A percentile compares a stretch with the other conserved stretches of the same genome.
Conservation (phyloP, 768 basidiomycete species). For the Boletus sp. region DNA sequence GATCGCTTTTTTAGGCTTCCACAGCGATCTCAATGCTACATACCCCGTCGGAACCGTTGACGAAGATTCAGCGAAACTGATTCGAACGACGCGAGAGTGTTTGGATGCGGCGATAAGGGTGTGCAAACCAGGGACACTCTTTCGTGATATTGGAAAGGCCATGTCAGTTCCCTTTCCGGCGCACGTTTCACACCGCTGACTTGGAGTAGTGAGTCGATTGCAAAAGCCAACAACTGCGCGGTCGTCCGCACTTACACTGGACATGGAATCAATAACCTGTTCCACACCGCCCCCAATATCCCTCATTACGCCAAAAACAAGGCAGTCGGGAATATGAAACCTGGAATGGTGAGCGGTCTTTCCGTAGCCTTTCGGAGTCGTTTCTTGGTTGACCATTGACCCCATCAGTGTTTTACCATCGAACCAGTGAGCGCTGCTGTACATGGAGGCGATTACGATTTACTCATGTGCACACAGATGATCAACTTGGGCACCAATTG, state of each 20-base stretch:
- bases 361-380: not conserved
- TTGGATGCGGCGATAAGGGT: constrained; percentile 87
- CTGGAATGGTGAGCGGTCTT: constrained; percentile 72
- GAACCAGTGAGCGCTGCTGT: constrained; percentile 56
- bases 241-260: constrained; percentile 91
- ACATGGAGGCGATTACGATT: not conserved
- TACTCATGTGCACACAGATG: constrained; percentile 58
- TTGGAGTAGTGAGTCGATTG: constrained; percentile 71
- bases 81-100: constrained; percentile 77
- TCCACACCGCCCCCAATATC: constrained; percentile 84
- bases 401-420: constrained; percentile 66
- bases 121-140: constrained; percentile 91
- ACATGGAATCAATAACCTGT: constrained; percentile 85
- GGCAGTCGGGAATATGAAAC: constrained; percentile 88
- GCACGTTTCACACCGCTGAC: constrained; percentile 12
- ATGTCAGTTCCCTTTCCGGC: constrained; percentile 56
- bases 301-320: constrained; percentile 96
- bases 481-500: constrained; percentile 82
- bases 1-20: constrained; percentile 59
- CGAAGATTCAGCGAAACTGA: constrained; percentile 78
- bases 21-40: constrained; percentile 90
- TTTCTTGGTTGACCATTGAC: constrained; percentile 6
- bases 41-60: constrained; percentile 88
- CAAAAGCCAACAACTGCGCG: constrained; percentile 80
- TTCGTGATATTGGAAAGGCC: constrained; percentile 82